Percentiles rank a stretch among this genome's conserved stretches.
Conservation (phyloP, 164 flowering plant species). For the Brasenia schreberi region DNA sequence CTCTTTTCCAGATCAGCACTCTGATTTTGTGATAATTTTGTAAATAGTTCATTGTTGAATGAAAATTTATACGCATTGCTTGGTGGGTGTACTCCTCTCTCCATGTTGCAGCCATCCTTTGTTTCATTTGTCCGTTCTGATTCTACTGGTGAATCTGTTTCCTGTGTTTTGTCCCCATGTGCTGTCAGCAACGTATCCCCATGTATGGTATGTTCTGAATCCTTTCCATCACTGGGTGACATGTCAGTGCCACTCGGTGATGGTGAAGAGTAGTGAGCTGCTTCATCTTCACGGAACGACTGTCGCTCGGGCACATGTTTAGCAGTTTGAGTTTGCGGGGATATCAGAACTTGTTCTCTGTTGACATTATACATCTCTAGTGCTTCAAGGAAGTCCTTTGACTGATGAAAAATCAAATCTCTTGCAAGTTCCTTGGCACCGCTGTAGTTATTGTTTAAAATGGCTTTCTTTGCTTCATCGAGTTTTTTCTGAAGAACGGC, state of each 20-base stretch:
- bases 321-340: conserved; percentile 30
- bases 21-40: conserved; percentile 31
- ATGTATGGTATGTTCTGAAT: conserved; percentile 10
- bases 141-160: conserved; percentile 3
- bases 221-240: conserved; percentile 5
- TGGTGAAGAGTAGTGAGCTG: conserved; percentile 24
- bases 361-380: conserved; percentile 29
- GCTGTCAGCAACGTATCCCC: conserved; percentile 3
- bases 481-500: conserved; percentile 19
- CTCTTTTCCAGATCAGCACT: conserved; percentile 14
- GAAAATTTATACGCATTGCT: too few species aligned
- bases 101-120: not conserved
- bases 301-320: conserved; percentile 19
- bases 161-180: conserved; percentile 6
- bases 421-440: conserved; percentile 15
- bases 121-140: not conserved
- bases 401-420: conserved; percentile 19
- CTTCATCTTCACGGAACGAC: conserved; percentile 10
- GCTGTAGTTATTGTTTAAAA: conserved; percentile 12
- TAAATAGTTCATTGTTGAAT: conserved; percentile 28
- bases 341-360: conserved; percentile 29
- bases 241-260: conserved; percentile 13
- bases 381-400: conserved; percentile 41
- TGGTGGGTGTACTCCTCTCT: conserved; percentile 1
- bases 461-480: conserved; percentile 14